Evolutionary conservation across 129 eudicot genomes (phyloP).

Genomic region (Flaveria linearis): DNA sequence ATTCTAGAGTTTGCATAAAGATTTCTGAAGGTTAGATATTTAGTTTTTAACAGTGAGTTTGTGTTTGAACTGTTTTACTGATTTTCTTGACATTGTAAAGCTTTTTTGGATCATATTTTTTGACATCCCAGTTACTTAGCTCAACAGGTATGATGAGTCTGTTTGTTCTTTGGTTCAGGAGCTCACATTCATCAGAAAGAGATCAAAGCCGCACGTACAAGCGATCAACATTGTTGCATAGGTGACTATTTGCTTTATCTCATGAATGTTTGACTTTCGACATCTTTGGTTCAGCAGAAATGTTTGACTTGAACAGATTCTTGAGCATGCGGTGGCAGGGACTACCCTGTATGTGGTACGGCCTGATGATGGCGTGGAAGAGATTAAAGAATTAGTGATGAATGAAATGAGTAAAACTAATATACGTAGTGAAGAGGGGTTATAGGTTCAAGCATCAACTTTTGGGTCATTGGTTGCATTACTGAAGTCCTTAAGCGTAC

Average conservation of each 20-base stretch:
- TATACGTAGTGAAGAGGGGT: slow-evolving; percentile 72
- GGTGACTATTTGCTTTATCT: slow-evolving; percentile 42
- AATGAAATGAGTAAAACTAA: slow-evolving; percentile 83
- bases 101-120: not conserved
- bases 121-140: not conserved
- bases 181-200: slow-evolving; percentile 72
- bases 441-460: slow-evolving; percentile 88
- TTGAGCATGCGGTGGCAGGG: slow-evolving; percentile 95
- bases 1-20: slow-evolving; percentile 27
- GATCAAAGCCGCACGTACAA: slow-evolving; percentile 82
- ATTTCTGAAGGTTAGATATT: not conserved
- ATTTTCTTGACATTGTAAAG: not conserved
- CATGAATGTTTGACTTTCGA: not conserved
- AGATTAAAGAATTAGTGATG: slow-evolving; percentile 61
- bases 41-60: not conserved
- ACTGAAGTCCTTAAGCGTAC: slow-evolving; percentile 70
- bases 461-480: slow-evolving; percentile 91
- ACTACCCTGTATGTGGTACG: slow-evolving; percentile 72
- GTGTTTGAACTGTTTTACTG: not conserved
- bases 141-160: not conserved
- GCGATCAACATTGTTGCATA: slow-evolving; percentile 89
- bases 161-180: slow-evolving; percentile 48
- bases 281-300: not conserved
- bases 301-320: slow-evolving; percentile 48
- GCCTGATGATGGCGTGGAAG: slow-evolving; percentile 73